Evolutionary conservation across 176 grass and related monocot species (phyloP).

Genomic region (Eleusine indica): DNA sequence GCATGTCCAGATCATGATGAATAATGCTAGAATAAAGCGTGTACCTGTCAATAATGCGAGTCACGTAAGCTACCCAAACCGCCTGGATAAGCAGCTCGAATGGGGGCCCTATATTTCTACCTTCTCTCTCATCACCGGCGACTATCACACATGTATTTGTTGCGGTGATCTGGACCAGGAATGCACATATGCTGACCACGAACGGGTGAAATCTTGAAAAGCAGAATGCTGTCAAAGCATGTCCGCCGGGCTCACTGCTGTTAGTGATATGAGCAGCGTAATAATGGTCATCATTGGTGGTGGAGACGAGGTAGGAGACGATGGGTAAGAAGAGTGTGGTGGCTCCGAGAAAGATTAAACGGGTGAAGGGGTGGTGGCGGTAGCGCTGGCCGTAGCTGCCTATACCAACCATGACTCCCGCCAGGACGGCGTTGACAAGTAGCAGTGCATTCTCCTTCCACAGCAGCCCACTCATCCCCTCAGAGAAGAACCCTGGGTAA

Average conservation of each 20-base stretch:
- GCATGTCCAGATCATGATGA: too few species aligned
- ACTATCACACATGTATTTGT: slow-evolving; percentile 3
- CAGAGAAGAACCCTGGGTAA: background rate
- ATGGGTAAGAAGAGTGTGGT: slow-evolving; percentile 27
- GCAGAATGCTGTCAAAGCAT: background rate
- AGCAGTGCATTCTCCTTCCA: background rate
- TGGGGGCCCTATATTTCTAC: background rate
- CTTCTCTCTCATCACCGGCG: slow-evolving; percentile 18
- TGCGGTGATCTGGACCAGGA: slow-evolving; percentile 3
- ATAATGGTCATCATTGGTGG: background rate
- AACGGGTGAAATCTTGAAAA: background rate
- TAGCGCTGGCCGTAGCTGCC: background rate
- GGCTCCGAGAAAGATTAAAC: slow-evolving; percentile 9
- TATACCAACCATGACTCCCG: background rate
- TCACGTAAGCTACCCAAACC: background rate
- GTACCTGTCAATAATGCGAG: background rate
- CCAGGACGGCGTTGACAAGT: background rate
- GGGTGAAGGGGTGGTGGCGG: background rate
- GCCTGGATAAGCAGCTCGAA: background rate
- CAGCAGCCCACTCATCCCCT: background rate
- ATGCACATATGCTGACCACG: background rate
- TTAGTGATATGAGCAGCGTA: too few species aligned
- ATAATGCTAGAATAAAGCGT: background rate
- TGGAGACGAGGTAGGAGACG: slow-evolving; percentile 15
- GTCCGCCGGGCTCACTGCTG: too few species aligned